phyloP scores from a whole-genome alignment of 2,329 filamentous ascomycete species.

The Aspergillus sergii region DNA sequence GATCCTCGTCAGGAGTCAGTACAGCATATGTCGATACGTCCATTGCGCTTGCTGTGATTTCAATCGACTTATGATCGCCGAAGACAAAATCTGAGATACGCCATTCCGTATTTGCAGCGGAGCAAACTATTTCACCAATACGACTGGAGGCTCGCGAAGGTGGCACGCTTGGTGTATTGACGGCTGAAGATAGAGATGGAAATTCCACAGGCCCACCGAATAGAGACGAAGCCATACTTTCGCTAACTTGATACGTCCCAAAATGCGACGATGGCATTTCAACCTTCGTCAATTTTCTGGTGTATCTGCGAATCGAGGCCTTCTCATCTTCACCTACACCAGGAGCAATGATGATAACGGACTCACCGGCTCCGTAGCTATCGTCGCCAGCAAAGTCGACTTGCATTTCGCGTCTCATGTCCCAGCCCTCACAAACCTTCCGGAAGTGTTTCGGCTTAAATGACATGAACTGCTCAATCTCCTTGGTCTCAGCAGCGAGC shows the following conservation, averaged over 20 bases:
- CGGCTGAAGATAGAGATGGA: conserved; percentile 54
- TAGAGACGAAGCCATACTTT: conserved; percentile 44
- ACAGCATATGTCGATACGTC: conserved; percentile 75
- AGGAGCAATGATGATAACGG: conserved; percentile 72
- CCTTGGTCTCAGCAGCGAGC: conserved; percentile 72
- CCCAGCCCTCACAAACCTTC: conserved; percentile 79
- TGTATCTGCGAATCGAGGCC: conserved; percentile 59
- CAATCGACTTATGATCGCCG: conserved; percentile 59
- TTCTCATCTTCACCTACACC: conserved; percentile 64
- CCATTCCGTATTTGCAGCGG: conserved; percentile 64
- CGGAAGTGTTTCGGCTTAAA: conserved; percentile 78
- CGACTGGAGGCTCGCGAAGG: conserved; percentile 36
- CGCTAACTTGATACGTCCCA: background rate
- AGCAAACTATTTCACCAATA: conserved; percentile 35
- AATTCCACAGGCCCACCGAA: conserved; percentile 50
- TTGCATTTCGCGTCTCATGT: conserved; percentile 83
- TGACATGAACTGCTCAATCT: conserved; percentile 75
- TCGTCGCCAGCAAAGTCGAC: conserved; percentile 89
- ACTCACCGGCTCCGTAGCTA: conserved; percentile 74
- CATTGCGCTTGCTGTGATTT: conserved; percentile 70
- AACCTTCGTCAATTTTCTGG: conserved; percentile 53
- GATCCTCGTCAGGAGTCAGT: conserved; percentile 76
- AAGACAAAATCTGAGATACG: conserved; percentile 63
- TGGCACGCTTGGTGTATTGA: conserved; percentile 28
- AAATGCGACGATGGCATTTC: conserved; percentile 18